A percentile compares a stretch with the other conserved stretches of the same genome.
These are phyloP conservation scores for Vanrija humicola DNA, from an alignment of 1,284 basidiomycete species.

Conservation along the genomic window DNA sequence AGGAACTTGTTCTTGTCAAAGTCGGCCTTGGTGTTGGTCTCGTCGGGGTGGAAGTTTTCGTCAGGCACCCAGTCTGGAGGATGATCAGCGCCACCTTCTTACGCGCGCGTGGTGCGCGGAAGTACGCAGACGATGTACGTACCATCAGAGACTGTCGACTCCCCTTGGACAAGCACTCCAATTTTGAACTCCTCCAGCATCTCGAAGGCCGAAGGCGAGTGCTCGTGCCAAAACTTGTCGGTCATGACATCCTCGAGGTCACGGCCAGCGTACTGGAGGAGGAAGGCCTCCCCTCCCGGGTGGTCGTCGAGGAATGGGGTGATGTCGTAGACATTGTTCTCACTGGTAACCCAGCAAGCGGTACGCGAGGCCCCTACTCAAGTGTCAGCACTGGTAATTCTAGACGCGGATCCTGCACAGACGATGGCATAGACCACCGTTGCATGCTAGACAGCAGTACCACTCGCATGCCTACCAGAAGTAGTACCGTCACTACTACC, in stretches of 20 bases:
- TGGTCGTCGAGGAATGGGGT: conserved; percentile 53
- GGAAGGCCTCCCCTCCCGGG: conserved; percentile 53
- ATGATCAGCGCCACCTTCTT: conserved; percentile 7
- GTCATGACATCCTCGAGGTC: conserved; percentile 80
- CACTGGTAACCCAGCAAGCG: conserved; percentile 47
- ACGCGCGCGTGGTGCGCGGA: too few species aligned
- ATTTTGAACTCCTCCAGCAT: conserved; percentile 85
- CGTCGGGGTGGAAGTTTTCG: conserved; percentile 83
- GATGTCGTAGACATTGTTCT: conserved; percentile 53
- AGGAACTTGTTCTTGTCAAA: conserved; percentile 85
- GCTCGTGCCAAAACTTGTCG: conserved; percentile 80
- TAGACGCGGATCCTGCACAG: background rate
- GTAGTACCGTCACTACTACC: too few species aligned
- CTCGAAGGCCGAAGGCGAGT: conserved; percentile 86
- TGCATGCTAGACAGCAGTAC: too few species aligned
- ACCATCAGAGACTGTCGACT: conserved; percentile 74
- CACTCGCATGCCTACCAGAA: too few species aligned
- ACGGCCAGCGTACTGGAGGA: conserved; percentile 68
- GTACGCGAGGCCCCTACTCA: conserved; percentile 12
- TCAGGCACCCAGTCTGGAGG: conserved; percentile 73
- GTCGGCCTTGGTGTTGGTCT: conserved; percentile 76
- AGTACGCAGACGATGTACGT: conserved; percentile 32
- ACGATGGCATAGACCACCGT: too few species aligned
- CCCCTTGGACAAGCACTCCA: conserved; percentile 72
- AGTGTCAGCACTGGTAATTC: background rate